Conservation (phyloP, 306 rosid genomes). For the Neltuma alba region DNA sequence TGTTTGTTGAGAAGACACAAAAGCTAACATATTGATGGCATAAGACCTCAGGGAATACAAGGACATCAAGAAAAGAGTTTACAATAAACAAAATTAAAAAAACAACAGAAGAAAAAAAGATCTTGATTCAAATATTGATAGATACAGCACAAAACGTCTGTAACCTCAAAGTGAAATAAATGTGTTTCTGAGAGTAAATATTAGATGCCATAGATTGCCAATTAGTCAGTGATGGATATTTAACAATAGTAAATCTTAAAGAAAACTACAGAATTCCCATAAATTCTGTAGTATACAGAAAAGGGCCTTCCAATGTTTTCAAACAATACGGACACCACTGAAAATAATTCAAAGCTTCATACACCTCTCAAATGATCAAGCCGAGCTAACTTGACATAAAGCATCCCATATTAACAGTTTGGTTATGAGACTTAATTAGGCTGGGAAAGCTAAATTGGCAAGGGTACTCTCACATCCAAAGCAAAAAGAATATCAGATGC, state of each 20-base stretch:
- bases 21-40: conserved; percentile 2
- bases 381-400: background rate
- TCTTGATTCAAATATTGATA: background rate
- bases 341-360: background rate
- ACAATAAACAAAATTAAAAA: conserved; percentile 10
- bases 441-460: background rate
- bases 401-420: background rate
- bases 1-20: background rate
- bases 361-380: background rate
- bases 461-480: background rate
- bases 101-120: background rate
- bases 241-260: background rate
- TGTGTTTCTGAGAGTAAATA: background rate
- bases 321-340: background rate
- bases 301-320: background rate
- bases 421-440: background rate
- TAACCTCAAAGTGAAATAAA: background rate
- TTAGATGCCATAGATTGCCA: background rate
- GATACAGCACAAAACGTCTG: background rate
- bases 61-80: background rate
- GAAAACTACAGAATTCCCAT: conserved; percentile 1
- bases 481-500: background rate
- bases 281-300: background rate
- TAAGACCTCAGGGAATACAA: conserved; percentile 17
- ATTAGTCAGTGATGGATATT: background rate